Evolutionary conservation across 805 yeast genomes (phyloP).

Genomic region (Wickerhamomyces bovis): DNA sequence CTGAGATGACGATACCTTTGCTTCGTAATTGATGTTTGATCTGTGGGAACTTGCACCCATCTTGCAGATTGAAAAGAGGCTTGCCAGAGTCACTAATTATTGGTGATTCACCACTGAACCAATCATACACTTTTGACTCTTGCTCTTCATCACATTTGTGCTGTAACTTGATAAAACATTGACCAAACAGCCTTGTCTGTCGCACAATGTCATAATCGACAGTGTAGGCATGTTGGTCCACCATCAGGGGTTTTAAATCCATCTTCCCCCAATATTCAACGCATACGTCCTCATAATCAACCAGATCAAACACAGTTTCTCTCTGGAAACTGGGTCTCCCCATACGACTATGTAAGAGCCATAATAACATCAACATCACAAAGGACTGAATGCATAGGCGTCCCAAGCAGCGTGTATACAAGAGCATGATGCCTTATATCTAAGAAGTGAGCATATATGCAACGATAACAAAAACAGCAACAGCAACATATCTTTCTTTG

Average conservation of each 20-base stretch:
- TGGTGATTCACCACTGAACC: conserved; percentile 1
- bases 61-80: neutral
- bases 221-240: neutral
- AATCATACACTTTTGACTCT: conserved; percentile 4
- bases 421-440: no score
- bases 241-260: neutral
- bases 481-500: no score
- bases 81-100: neutral
- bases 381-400: neutral
- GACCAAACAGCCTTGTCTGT: neutral
- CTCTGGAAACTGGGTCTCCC: no score
- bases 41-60: neutral
- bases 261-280: neutral
- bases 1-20: conserved; percentile 29
- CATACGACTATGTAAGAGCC: neutral
- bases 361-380: neutral
- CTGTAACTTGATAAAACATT: conserved; percentile 2
- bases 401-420: neutral
- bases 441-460: no score
- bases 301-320: neutral
- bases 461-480: no score
- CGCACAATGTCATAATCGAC: neutral
- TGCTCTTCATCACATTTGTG: neutral
- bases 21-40: conserved; percentile 2
- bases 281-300: neutral